A percentile compares a stretch with the other conserved stretches of the same genome.
phyloP scores from a whole-genome alignment of 371 early-diverging fungal genomes.

The Batkoa obscura region DNA sequence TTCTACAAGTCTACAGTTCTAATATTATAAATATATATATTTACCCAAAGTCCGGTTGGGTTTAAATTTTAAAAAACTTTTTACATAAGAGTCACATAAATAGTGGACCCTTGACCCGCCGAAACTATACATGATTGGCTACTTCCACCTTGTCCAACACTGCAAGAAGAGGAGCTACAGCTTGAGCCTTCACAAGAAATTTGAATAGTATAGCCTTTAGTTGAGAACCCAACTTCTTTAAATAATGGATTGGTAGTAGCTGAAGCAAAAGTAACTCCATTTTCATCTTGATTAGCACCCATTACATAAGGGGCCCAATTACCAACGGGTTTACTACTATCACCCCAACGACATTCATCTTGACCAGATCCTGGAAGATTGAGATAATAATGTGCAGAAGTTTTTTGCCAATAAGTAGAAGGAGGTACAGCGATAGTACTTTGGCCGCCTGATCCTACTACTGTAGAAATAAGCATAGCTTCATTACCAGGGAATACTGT shows the following conservation, averaged over 20 bases:
- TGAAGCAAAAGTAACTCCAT: not conserved
- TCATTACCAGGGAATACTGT: conserved; percentile 9
- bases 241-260: conserved; percentile 1
- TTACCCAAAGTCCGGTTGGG: no score
- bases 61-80: no score
- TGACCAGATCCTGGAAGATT: not conserved
- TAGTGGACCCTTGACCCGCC: not conserved
- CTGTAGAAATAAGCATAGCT: conserved; percentile 8
- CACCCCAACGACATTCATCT: not conserved
- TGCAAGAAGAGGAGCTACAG: not conserved
- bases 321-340: not conserved
- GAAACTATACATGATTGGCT: not conserved
- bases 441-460: not conserved
- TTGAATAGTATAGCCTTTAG: not conserved
- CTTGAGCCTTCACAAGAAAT: not conserved
- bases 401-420: not conserved
- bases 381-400: conserved; percentile 7
- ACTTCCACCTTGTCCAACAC: not conserved
- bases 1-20: no score
- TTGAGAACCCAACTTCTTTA: not conserved
- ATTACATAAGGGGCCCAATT: conserved; percentile 8
- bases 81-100: no score
- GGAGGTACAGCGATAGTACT: conserved; percentile 1
- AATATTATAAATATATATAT: no score
- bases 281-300: conserved; percentile 3